These are phyloP conservation scores for Clarireedia monteithiana DNA, from an alignment of 2,329 filamentous ascomycete species.

Conservation along the genomic window DNA sequence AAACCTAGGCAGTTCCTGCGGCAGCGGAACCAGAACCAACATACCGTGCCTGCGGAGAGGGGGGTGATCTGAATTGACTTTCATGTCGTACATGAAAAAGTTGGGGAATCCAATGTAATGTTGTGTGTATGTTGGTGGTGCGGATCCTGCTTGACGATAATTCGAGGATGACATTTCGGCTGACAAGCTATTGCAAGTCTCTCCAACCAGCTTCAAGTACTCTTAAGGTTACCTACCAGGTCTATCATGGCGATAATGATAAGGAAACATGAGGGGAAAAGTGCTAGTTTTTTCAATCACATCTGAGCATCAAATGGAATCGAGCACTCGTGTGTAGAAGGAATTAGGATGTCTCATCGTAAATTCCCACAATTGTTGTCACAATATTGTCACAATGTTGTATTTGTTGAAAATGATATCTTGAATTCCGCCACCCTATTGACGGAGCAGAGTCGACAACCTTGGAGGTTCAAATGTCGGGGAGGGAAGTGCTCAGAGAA, in stretches of 20 bases:
- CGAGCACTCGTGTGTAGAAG: too few relatives aligned
- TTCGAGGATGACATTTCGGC: not conserved
- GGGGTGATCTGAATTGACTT: not conserved
- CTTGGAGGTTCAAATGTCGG: not conserved
- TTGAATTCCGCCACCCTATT: not conserved
- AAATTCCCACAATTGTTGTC: not conserved
- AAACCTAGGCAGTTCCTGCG: too few relatives aligned
- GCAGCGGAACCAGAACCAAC: not conserved
- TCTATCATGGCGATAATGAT: constrained; percentile 5
- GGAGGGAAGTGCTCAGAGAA: not conserved
- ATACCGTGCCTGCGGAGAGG: not conserved
- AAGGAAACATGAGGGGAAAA: not conserved
- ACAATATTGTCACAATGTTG: too few relatives aligned
- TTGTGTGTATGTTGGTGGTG: not conserved
- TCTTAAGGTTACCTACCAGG: not conserved
- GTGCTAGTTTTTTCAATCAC: not conserved
- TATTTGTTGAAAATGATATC: not conserved
- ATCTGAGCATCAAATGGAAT: not conserved
- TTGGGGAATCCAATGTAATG: not conserved
- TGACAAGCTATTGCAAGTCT: not conserved
- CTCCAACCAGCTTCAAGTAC: not conserved
- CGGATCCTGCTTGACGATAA: constrained; percentile 1
- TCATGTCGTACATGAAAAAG: not conserved
- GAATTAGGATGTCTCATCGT: not conserved
- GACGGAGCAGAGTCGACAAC: not conserved